Base-by-base conservation (phyloP, 805 yeast genomes). In the Tetrapisispora fleetii region DNA sequence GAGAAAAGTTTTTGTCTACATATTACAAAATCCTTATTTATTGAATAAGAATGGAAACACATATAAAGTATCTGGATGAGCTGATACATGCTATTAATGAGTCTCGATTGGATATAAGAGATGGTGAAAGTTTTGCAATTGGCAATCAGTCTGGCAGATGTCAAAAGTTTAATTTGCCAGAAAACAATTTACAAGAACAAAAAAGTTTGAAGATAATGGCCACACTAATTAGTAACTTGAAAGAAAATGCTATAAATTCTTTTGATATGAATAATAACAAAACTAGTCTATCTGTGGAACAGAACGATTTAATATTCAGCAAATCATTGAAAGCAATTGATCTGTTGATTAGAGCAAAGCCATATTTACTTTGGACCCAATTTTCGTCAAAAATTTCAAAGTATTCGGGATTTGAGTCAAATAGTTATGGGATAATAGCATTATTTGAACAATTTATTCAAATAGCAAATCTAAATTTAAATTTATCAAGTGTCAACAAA, bases 41-140 rank as follows among this genome's bases (percentile, higher is more conserved):
- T 32, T 32, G 10, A 32, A 19, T 27, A 35, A 45, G 30, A 18
- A 60, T 59, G 63, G 64, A 60, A 22, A 50, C 63, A 18, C 63
- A 58, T 40, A 54, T 56, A 21, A 58, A 57, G 45, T 63, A 62
- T 48, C 46, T 63, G 27, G 65, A 62, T 45, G 67, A 63, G 42
- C 46, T 63, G 38, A 57, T 57, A 37, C 48, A 55, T 35, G 65
- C 64, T 17, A 57, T 63, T n/a, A 54, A 52, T 43, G 61, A 54
- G 22, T 46, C 54, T 17, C 32, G 53, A 21, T 36, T 36, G 10
- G 43, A 18, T 27, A 7, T 13, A 33, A 38, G 21, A 14, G 32
- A 37, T 11, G 22, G 38, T 21, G 40, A 39, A 28, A n/a, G 28
- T 16, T 39, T 27, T 13, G 27, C 33, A 18, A 21, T 33, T 5